Evolutionary conservation across 2,329 filamentous ascomycete genomes (phyloP).

Genomic region (Madurella fahalii): DNA sequence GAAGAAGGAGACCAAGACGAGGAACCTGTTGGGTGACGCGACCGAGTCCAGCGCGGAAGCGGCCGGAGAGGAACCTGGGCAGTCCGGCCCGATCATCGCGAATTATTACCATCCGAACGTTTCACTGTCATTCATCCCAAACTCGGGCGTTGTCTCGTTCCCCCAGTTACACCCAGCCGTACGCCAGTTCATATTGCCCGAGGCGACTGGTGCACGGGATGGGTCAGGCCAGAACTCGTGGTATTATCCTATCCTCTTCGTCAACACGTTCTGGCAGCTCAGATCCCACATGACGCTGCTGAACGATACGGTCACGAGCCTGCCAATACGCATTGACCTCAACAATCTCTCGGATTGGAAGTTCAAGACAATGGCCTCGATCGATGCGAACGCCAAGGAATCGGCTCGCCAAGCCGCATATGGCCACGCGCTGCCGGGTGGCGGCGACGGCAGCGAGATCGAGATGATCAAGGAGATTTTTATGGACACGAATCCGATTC

Average conservation of each 20-base stretch:
- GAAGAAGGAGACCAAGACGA: conserved; percentile 84
- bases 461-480: conserved; percentile 97
- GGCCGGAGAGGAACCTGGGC: conserved; percentile 47
- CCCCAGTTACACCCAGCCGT: conserved; percentile 66
- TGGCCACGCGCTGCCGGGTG: conserved; percentile 66
- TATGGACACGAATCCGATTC: conserved; percentile 87
- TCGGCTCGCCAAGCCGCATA: conserved; percentile 72
- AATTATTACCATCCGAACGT: conserved; percentile 96
- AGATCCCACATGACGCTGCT: conserved; percentile 85
- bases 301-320: conserved; percentile 79
- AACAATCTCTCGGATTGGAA: conserved; percentile 85
- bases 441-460: conserved; percentile 87
- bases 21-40: conserved; percentile 70
- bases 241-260: conserved; percentile 86
- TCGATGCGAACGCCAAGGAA: conserved; percentile 85
- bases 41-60: conserved; percentile 48
- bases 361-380: conserved; percentile 76
- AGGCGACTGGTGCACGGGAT: conserved; percentile 77
- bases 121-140: conserved; percentile 80
- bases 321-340: conserved; percentile 80
- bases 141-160: conserved; percentile 67
- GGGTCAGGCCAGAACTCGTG: conserved; percentile 81
- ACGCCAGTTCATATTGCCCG: conserved; percentile 73
- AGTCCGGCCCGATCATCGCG: conserved; percentile 64
- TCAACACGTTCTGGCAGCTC: conserved; percentile 98